Base-by-base conservation (phyloP, 148 eudicot species). In the Mesembryanthemum crystallinum region DNA sequence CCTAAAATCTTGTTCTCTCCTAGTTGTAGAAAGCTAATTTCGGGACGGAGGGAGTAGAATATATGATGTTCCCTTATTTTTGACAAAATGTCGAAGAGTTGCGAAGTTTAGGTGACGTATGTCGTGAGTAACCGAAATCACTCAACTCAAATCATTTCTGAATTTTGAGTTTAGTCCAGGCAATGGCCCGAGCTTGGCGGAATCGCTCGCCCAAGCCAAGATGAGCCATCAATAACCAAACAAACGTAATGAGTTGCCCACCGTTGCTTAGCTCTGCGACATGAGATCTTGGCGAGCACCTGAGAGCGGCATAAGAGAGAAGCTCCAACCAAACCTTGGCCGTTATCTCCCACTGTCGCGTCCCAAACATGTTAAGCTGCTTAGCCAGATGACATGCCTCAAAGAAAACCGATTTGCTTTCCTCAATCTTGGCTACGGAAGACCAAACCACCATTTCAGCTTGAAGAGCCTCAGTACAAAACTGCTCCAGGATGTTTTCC, bases 321-420 rank as follows among this genome's bases (percentile, higher is more conserved):
- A 86, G 21, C 81, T 80, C 88, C 39, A 82, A 69, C 88, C 85
- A 85, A 0, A 82, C 85, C 32, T 80, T 82, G 78, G 73, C 47
- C 1, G 74, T 76, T 0, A 81, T 20, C 71, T 77, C 73, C 88
- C 86, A 83, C 57, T 78, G 64, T 3, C 62, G 28, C 8, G 51
- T 25, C 18, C 35, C 74, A 5, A 80, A 11, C 52, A 65, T 37
- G 20, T 65, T 32, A 20, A 85, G 61, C 70, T 79, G 33, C 47
- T 69, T 63, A 1, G 85, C 85, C 52, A 85, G 62, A 18, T 67
- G 77, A 28, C 82, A 77, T 0, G 82, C 84, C 47, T 80, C 82
- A 17, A 78, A 80, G 13, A 80, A 42, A 61, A 85, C 82, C 7
- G 86, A 85, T 17, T 83, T 80, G 57, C 80, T 82, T n/a, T 21